Conservation (phyloP, 2,329 filamentous ascomycete genomes). For the Capronia epimyces region DNA sequence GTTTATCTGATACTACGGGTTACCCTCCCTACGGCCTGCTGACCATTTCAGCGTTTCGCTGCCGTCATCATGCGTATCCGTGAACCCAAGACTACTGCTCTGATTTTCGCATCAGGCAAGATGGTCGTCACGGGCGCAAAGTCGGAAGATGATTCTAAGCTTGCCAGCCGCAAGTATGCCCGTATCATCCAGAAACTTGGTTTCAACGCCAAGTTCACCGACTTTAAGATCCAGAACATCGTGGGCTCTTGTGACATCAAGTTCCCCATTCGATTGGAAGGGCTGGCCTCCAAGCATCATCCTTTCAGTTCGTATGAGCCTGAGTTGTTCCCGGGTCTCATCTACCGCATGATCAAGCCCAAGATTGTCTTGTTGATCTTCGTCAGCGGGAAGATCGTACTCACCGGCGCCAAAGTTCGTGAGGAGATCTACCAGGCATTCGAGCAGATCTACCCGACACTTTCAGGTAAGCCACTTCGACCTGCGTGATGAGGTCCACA, state of each 20-base stretch:
- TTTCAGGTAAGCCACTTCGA: conserved; percentile 62
- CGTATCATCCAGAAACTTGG: conserved; percentile 99
- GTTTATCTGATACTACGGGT: conserved; percentile 26
- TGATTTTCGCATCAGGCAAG: conserved; percentile 98
- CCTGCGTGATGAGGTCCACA: background rate
- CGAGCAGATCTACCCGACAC: conserved; percentile 93
- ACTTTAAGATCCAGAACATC: conserved; percentile 99
- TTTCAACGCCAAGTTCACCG: conserved; percentile 98
- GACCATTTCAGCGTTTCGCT: conserved; percentile 75
- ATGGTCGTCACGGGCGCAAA: conserved; percentile 99
- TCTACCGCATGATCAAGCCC: conserved; percentile 99
- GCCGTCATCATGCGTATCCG: conserved; percentile 99
- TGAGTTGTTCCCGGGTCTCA: conserved; percentile 96
- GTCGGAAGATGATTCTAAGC: conserved; percentile 94
- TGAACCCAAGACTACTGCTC: conserved; percentile 94
- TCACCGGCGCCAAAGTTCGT: conserved; percentile 94
- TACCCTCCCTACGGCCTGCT: conserved; percentile 33
- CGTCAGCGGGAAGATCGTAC: conserved; percentile 95
- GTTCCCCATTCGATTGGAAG: conserved; percentile 95
- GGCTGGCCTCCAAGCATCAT: conserved; percentile 92
- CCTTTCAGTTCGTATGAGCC: conserved; percentile 99
- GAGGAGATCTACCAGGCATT: conserved; percentile 98
- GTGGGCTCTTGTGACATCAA: conserved; percentile 99
- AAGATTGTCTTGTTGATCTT: conserved; percentile 98
- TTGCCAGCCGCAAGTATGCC: conserved; percentile 94